phyloP scores from a whole-genome alignment of 108 stramenopile species.

The Discostella stelligeroides region DNA sequence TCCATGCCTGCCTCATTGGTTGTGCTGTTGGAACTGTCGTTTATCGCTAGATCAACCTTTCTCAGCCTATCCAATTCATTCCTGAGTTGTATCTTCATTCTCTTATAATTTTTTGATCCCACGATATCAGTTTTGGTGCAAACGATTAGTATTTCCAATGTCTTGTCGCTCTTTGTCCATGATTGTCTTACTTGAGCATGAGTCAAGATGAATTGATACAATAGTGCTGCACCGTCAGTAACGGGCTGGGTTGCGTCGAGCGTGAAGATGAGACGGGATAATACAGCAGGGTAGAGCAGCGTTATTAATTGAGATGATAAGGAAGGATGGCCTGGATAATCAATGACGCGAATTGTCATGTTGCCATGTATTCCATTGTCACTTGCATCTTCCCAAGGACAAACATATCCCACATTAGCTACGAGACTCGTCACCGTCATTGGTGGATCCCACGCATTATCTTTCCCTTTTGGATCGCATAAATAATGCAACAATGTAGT shows the following conservation, averaged over 20 bases:
- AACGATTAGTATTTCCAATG: constrained; percentile 57
- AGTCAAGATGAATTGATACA: constrained; percentile 53
- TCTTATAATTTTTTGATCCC: constrained; percentile 73
- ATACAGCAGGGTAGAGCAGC: constrained; percentile 14
- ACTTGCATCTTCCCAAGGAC: constrained; percentile 5
- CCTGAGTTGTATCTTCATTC: constrained; percentile 75
- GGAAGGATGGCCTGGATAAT: constrained; percentile 72
- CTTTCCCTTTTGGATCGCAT: constrained; percentile 5
- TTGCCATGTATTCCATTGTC: constrained; percentile 3
- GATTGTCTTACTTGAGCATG: constrained; percentile 17
- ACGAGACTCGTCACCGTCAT: constrained; percentile 67
- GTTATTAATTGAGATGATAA: constrained; percentile 29
- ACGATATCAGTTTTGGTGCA: constrained; percentile 65
- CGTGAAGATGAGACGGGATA: constrained; percentile 49
- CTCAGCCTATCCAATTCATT: constrained; percentile 76
- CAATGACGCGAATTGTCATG: constrained; percentile 55
- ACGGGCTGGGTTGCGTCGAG: constrained; percentile 76
- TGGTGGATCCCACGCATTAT: constrained; percentile 19
- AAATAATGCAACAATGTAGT: constrained; percentile 42
- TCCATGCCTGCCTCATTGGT: background rate
- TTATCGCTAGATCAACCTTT: constrained; percentile 38
- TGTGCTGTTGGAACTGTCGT: constrained; percentile 5
- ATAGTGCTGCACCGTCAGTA: constrained; percentile 57
- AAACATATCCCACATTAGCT: constrained; percentile 61
- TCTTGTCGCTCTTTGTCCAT: constrained; percentile 21